These are phyloP conservation scores for Talaromyces sp. DNA, from an alignment of 2,329 filamentous ascomycete species.

Conservation along the genomic window DNA sequence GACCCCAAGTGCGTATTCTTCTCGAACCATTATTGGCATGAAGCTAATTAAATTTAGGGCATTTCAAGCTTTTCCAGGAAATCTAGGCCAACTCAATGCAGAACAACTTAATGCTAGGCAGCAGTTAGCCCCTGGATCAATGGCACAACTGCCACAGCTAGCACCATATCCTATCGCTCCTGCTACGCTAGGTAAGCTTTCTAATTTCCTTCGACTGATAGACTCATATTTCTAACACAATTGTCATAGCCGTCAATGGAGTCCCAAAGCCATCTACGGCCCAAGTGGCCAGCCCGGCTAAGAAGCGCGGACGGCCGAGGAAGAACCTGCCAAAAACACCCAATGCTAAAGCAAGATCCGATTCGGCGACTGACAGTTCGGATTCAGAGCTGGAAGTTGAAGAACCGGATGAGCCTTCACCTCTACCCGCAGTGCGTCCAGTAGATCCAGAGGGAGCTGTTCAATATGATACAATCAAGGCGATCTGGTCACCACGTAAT, in stretches of 20 bases:
- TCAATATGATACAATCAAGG: slow-evolving; percentile 57
- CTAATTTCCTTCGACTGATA: neutral
- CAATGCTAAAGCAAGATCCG: slow-evolving; percentile 32
- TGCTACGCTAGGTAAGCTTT: slow-evolving; percentile 8
- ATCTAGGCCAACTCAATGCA: slow-evolving; percentile 7
- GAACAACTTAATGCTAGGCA: slow-evolving; percentile 14
- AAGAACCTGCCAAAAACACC: slow-evolving; percentile 23
- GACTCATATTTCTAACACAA: neutral
- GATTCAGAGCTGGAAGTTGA: slow-evolving; percentile 50
- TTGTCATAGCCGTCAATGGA: slow-evolving; percentile 5
- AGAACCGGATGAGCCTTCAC: slow-evolving; percentile 50
- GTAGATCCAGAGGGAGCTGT: slow-evolving; percentile 49
- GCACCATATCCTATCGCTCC: slow-evolving; percentile 11
- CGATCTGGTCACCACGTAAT: slow-evolving; percentile 55
- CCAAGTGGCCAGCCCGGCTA: slow-evolving; percentile 21
- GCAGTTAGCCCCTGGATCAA: neutral
- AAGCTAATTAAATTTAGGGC: slow-evolving; percentile 7
- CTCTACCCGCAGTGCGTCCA: slow-evolving; percentile 50
- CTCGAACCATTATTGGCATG: neutral
- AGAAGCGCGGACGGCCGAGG: slow-evolving; percentile 22
- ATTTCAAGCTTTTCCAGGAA: slow-evolving; percentile 13
- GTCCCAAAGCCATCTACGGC: slow-evolving; percentile 17
- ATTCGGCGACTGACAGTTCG: slow-evolving; percentile 47
- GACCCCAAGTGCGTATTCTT: slow-evolving; percentile 24
- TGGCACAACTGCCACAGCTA: slow-evolving; percentile 9